Percentiles rank a stretch among this genome's conserved stretches.
These are phyloP conservation scores for Arxiozyma slooffiae DNA, from an alignment of 1,139 yeast genomes.

Conservation along the genomic window DNA sequence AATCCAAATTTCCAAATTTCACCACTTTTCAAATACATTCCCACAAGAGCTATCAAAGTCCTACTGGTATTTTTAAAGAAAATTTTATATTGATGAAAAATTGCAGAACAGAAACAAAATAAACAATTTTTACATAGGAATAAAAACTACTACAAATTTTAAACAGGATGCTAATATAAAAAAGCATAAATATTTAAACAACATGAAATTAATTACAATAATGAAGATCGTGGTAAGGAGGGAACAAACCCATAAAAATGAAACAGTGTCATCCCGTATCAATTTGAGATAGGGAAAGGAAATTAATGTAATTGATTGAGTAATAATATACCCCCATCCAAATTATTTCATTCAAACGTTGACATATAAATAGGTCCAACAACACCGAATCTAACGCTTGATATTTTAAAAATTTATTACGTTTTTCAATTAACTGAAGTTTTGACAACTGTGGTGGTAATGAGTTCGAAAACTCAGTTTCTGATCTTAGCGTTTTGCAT, in stretches of 20 bases:
- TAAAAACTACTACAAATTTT: background rate
- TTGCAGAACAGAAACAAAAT: no score
- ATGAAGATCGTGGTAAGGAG: background rate
- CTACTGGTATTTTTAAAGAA: no score
- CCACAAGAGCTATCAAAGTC: no score
- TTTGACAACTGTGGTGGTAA: background rate
- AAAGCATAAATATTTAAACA: background rate
- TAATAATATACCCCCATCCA: conserved; percentile 1
- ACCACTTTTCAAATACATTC: no score
- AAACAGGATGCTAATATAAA: background rate
- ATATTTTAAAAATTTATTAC: background rate
- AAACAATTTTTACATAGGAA: background rate
- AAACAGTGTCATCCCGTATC: background rate
- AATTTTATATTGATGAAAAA: no score
- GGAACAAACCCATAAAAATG: background rate
- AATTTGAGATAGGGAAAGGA: background rate
- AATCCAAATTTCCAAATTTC: no score
- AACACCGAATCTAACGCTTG: background rate
- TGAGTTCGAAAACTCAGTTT: background rate
- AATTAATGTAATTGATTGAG: background rate
- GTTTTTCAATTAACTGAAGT: background rate
- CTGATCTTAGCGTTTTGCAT: background rate
- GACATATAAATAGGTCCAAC: background rate
- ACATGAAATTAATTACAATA: background rate
- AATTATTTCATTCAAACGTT: background rate